Conservation (phyloP, 179 eudicot species). For the Corrigiola litoralis region DNA sequence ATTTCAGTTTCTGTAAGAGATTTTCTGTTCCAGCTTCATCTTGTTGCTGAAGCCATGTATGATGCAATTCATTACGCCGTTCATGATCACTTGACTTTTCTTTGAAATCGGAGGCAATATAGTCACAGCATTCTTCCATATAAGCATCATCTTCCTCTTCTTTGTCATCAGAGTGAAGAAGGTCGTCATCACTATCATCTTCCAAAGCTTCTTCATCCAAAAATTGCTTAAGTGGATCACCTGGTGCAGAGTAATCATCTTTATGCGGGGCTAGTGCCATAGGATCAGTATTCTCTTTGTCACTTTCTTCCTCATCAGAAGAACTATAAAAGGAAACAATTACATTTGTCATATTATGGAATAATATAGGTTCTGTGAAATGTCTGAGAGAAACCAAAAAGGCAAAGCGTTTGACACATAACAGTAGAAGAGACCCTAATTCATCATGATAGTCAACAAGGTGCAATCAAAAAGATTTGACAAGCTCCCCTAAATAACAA, state of each 20-base stretch:
- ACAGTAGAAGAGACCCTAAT: neutral
- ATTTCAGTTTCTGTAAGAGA: slow-evolving; percentile 64
- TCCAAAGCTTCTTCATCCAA: slow-evolving; percentile 93
- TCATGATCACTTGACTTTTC: slow-evolving; percentile 65
- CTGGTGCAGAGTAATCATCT: slow-evolving; percentile 36
- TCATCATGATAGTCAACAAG: neutral
- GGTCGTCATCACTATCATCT: slow-evolving; percentile 84
- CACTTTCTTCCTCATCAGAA: slow-evolving; percentile 73
- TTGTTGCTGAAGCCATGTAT: slow-evolving; percentile 87
- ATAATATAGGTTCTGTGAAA: no score
- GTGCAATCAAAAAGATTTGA: neutral
- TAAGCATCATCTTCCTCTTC: slow-evolving; percentile 60
- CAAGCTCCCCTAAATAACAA: neutral
- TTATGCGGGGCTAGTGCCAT: slow-evolving; percentile 17
- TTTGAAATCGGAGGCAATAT: slow-evolving; percentile 60
- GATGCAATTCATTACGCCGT: slow-evolving; percentile 72
- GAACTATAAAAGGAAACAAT: slow-evolving; percentile 35
- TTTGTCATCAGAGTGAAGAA: slow-evolving; percentile 49
- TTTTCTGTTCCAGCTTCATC: slow-evolving; percentile 83
- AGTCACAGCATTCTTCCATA: slow-evolving; percentile 58
- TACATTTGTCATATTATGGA: neutral
- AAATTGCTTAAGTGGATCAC: slow-evolving; percentile 78
- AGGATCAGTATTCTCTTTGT: slow-evolving; percentile 62
- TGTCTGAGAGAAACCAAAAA: no score
- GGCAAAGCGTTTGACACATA: no score